phyloP scores from a whole-genome alignment of 768 basidiomycete species.

The Pulveroboletus sp. region DNA sequence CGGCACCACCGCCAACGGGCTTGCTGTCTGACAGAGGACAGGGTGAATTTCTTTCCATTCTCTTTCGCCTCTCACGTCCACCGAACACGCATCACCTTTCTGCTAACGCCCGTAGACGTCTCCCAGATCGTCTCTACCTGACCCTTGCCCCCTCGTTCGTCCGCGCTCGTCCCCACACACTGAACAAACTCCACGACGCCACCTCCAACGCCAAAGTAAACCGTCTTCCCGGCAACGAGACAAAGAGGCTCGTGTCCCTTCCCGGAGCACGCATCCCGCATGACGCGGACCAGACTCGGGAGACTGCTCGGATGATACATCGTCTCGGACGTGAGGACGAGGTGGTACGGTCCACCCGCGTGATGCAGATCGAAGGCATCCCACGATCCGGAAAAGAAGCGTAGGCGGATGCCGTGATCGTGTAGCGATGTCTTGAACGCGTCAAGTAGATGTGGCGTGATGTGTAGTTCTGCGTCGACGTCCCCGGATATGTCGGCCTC shows the following conservation, averaged over 20 bases:
- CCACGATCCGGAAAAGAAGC: slow-evolving; percentile 87
- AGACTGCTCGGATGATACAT: slow-evolving; percentile 75
- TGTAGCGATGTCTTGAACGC: slow-evolving; percentile 62
- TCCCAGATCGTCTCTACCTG: slow-evolving; percentile 61
- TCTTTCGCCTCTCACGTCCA: slow-evolving; percentile 37
- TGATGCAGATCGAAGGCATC: slow-evolving; percentile 39
- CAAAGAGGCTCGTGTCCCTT: slow-evolving; percentile 35
- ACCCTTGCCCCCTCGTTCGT: slow-evolving; percentile 25
- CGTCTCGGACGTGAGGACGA: slow-evolving; percentile 88
- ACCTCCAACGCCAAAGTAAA: slow-evolving; percentile 96
- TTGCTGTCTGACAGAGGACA: neutral
- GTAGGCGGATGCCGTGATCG: slow-evolving; percentile 50
- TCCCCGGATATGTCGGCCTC: slow-evolving; percentile 19
- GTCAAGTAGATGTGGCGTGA: slow-evolving; percentile 57
- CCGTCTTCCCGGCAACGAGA: slow-evolving; percentile 83
- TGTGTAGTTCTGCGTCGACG: slow-evolving; percentile 50
- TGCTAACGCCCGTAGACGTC: slow-evolving; percentile 60
- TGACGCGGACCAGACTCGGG: slow-evolving; percentile 49
- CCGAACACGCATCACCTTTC: slow-evolving; percentile 59
- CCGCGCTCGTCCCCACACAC: slow-evolving; percentile 33
- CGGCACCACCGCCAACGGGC: no score
- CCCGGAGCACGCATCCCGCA: slow-evolving; percentile 37
- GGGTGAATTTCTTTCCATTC: neutral
- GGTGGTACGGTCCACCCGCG: slow-evolving; percentile 47
- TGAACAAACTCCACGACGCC: slow-evolving; percentile 72